Percentiles rank a stretch among this genome's conserved stretches.
Evolutionary conservation across 78 protist species (phyloP).

Genomic region (Cavenderia fasciculata): DNA sequence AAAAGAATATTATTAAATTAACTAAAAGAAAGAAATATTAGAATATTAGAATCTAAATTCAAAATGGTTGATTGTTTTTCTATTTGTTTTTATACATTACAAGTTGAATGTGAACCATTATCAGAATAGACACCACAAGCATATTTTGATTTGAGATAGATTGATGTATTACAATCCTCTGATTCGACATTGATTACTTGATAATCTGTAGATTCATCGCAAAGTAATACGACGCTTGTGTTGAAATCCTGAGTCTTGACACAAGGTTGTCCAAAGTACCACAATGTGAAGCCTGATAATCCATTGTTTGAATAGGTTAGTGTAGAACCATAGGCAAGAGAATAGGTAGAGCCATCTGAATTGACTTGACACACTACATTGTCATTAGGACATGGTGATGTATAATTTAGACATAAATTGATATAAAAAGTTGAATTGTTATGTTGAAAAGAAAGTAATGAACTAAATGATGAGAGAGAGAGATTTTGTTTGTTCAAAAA

Average conservation of each 20-base stretch:
- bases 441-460: not conserved
- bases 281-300: not conserved
- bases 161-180: not conserved
- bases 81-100: not conserved
- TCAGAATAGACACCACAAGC: not conserved
- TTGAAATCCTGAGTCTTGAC: not conserved
- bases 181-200: not conserved
- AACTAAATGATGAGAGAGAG: not conserved
- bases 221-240: not conserved
- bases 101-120: not conserved
- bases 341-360: too few relatives aligned
- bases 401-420: constrained; percentile 2
- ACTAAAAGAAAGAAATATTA: not conserved
- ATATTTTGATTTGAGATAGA: not conserved
- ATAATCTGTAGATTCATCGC: not conserved
- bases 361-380: not conserved
- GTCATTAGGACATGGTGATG: not conserved
- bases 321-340: not conserved
- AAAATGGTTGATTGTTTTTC: too few relatives aligned
- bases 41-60: not conserved
- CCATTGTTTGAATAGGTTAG: not conserved
- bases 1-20: not conserved
- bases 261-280: not conserved
- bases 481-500: too few relatives aligned
- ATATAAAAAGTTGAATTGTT: not conserved